Base-by-base conservation (phyloP, 208 protist species). In the Leishmania aethiopica region DNA sequence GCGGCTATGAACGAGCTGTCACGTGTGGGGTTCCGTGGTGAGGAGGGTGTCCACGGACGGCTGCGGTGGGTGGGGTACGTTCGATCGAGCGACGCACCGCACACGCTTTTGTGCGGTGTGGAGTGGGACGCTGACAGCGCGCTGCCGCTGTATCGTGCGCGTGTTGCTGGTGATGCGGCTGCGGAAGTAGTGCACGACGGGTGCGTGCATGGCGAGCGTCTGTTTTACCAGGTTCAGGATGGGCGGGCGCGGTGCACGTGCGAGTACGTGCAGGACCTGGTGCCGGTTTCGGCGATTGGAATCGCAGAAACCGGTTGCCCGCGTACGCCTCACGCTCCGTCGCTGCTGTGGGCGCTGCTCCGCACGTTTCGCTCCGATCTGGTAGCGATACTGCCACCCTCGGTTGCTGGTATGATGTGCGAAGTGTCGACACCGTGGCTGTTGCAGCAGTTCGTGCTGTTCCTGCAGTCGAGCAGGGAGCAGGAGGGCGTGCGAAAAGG, bases 31-130 rank as follows among this genome's bases (percentile, higher is more conserved):
- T 79, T 77, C 55, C 82, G 85, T 6, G 78, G 81, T 22, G 89
- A 94, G 42, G 22, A 13, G 10, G 62, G 32, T 40, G 91, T 90
- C 53, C 85, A 79, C 10, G 88, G 88, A 32, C 74, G 74, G 76
- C 87, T 96, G 80, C 88, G 89, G 22, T 96, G 91, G 88, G 79
- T 91, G 25, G 91, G 93, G 35, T 84, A 88, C 49, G 60, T 87
- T n/a, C 79, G 79, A 28, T 89, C 89, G 75, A 85, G 89, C 73
- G 87, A 89, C 37, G 78, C 71, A 47, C 85, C 78, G 55, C 60
- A 83, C 70, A 77, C 57, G 35, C 78, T 94, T 55, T 82, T 86
- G 51, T 91, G 90, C 0, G 93, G 93, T 2, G 90, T 96, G 78
- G 89, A 93, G 88, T 96, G 93, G 91, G 78, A 85, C 49, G 79